phyloP scores from a whole-genome alignment of 2,329 filamentous ascomycete species.

The Coniochaeta sp. region DNA sequence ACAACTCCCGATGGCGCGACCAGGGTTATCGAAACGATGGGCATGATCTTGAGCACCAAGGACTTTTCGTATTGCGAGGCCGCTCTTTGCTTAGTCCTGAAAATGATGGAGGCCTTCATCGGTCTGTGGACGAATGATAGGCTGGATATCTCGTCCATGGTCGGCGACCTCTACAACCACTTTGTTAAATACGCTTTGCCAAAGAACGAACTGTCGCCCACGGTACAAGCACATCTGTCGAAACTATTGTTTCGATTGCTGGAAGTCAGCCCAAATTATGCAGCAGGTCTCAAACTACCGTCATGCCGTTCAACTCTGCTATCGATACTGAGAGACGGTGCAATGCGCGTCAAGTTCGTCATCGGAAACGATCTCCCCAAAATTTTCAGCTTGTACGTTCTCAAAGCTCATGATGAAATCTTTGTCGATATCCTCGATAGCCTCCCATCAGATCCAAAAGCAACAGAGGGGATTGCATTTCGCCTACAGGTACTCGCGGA shows the following conservation, averaged over 20 bases:
- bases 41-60: slow-evolving; percentile 43
- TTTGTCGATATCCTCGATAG: slow-evolving; percentile 76
- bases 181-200: slow-evolving; percentile 61
- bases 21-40: slow-evolving; percentile 41
- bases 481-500: slow-evolving; percentile 69
- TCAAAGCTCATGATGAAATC: slow-evolving; percentile 75
- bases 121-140: slow-evolving; percentile 54
- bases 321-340: slow-evolving; percentile 57
- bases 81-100: slow-evolving; percentile 58
- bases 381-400: slow-evolving; percentile 75
- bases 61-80: slow-evolving; percentile 69
- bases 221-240: slow-evolving; percentile 59
- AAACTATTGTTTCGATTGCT: slow-evolving; percentile 64
- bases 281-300: slow-evolving; percentile 47
- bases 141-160: slow-evolving; percentile 55
- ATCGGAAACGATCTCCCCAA: slow-evolving; percentile 62
- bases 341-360: slow-evolving; percentile 66
- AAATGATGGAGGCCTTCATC: slow-evolving; percentile 58
- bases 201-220: slow-evolving; percentile 61
- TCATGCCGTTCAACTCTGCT: slow-evolving; percentile 65
- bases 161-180: slow-evolving; percentile 71
- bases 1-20: slow-evolving; percentile 37
- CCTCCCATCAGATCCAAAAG: slow-evolving; percentile 65
- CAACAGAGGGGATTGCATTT: slow-evolving; percentile 76
- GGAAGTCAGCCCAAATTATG: slow-evolving; percentile 59